Percentiles rank a stretch among this genome's conserved stretches.
phyloP scores from a whole-genome alignment of 2,329 filamentous ascomycete species.

The Rhinocladiella similis region DNA sequence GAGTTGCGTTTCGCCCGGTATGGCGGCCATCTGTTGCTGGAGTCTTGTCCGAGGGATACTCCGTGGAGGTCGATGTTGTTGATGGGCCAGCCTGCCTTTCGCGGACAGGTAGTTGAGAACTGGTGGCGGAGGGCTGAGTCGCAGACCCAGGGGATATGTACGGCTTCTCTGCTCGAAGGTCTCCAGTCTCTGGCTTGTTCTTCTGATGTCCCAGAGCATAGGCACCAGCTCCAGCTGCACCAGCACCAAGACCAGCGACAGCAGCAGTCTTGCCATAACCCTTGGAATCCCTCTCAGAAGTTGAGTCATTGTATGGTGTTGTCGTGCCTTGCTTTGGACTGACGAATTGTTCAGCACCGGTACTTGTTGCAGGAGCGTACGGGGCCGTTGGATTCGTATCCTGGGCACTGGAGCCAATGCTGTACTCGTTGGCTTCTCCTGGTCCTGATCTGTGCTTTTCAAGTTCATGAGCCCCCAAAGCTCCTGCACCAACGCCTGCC shows the following conservation, averaged over 20 bases:
- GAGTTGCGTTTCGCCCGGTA: background rate
- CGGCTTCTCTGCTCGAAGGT: background rate
- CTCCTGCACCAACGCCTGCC: slow-evolving; percentile 19
- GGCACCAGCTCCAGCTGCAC: slow-evolving; percentile 7
- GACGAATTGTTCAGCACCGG: background rate
- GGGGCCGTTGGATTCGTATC: background rate
- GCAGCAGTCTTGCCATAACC: slow-evolving; percentile 18
- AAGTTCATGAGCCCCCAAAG: slow-evolving; percentile 13
- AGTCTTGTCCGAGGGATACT: too few relatives aligned
- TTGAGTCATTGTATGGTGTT: background rate
- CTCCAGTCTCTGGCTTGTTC: background rate
- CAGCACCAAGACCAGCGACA: slow-evolving; percentile 14
- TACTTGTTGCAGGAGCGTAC: background rate
- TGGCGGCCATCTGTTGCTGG: background rate
- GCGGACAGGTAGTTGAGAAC: background rate
- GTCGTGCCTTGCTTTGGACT: background rate
- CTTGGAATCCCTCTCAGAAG: slow-evolving; percentile 4
- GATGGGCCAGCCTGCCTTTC: background rate
- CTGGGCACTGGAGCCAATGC: background rate
- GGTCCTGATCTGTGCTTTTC: slow-evolving; percentile 1
- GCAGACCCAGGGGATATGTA: background rate
- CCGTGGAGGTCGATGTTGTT: too few relatives aligned
- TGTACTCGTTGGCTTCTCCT: background rate
- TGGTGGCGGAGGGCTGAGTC: background rate
- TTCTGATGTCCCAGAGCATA: slow-evolving; percentile 5